Base-by-base conservation (phyloP, 371 early-diverging fungal species). In the Mucor irregularis region DNA sequence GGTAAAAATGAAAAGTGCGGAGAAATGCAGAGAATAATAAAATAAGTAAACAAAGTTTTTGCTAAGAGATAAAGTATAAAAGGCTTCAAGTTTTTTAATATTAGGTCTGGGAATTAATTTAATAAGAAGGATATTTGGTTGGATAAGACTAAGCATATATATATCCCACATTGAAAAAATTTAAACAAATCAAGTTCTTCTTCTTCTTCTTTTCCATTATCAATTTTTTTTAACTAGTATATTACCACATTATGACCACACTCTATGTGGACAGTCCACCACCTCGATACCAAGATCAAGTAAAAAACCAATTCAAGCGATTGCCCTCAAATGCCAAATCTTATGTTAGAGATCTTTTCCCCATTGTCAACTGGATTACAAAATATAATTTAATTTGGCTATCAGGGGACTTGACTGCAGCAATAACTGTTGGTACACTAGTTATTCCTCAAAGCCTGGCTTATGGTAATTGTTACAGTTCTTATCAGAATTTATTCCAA, bases 371-470 rank as follows among this genome's bases (percentile, higher is more conserved):
- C 5, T 93, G 93, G 93, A 54, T 91, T 6, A 78, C 81, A 34
- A 71, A 79, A 31, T 93, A 93, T 69, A 90, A 92, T 64, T 45
- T 66, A 58, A 64, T 68, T 9, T 92, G 92, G 92, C 60, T 90
- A 33, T 26, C 66, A 10, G 83, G 87, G 21, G 92, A 93, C 64
- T 35, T 88, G 5, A 73, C 88, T 13, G 88, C 88, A n/a, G 91
- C 87, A 10, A 39, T 86, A 13, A 89, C 91, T 0, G 80, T 91
- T 24, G 89, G 86, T 6, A 71, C 84, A 5, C 80, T 93, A 45
- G 87, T 90, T 21, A 78, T 93, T 37, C 94, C 94, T 5, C 93
- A 95, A 66, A 82, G 84, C 48, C 83, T 91, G 77, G 90, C 92
- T 25, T 90, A 91, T 60, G 86, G 76, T 76, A 65, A 42, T 9